Conservation (phyloP, 805 yeast genomes). For the Saccharomycopsis guyanensis region DNA sequence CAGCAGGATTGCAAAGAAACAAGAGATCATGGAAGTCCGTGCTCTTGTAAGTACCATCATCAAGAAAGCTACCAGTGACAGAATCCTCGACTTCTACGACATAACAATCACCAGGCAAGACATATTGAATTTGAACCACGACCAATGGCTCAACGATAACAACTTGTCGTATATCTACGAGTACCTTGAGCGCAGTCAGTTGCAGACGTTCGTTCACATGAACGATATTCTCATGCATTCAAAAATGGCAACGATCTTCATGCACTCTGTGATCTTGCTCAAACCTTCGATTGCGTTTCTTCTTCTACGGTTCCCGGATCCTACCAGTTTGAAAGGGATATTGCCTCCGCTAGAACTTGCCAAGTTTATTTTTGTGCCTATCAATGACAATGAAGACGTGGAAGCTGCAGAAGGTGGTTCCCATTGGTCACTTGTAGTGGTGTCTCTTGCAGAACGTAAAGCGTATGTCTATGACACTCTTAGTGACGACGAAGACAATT, state of each 20-base stretch:
- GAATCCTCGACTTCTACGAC: conserved; percentile 41
- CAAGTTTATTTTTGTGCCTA: conserved; percentile 54
- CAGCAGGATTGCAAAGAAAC: conserved; percentile 6
- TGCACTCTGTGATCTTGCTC: conserved; percentile 32
- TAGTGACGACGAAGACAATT: conserved; percentile 32
- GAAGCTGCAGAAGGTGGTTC: conserved; percentile 58
- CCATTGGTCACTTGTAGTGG: conserved; percentile 67
- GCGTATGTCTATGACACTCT: conserved; percentile 55
- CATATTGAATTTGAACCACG: conserved; percentile 47
- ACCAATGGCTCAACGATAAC: conserved; percentile 71
- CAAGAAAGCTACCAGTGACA: neutral
- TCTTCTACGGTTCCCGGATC: conserved; percentile 43
- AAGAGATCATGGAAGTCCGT: neutral
- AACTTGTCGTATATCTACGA: conserved; percentile 59
- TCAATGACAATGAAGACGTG: conserved; percentile 57
- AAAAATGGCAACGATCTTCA: conserved; percentile 17
- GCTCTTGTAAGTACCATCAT: neutral
- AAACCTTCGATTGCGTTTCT: conserved; percentile 62
- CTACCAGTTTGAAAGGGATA: conserved; percentile 34
- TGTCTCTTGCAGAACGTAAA: conserved; percentile 38
- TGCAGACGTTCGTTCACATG: conserved; percentile 22
- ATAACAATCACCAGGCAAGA: conserved; percentile 54
- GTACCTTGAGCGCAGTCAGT: conserved; percentile 34
- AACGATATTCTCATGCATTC: conserved; percentile 22
- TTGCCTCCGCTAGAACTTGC: conserved; percentile 38